phyloP scores from a whole-genome alignment of 352 stramenopile species.

The Phytophthora hybrid region DNA sequence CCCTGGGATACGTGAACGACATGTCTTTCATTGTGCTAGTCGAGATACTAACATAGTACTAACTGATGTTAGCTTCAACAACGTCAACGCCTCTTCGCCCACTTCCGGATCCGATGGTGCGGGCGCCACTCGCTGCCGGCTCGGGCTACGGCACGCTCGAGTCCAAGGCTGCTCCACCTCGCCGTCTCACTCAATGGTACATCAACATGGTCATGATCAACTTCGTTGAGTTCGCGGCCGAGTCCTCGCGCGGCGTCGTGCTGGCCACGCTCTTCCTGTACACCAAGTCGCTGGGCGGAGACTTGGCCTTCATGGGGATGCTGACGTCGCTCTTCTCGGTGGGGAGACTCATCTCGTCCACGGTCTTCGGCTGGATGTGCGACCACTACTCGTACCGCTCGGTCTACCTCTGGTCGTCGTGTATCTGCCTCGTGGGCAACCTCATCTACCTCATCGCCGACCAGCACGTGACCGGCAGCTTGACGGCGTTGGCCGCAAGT shows the following conservation, averaged over 20 bases:
- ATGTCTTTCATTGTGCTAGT: neutral
- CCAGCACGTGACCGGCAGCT: slow-evolving; percentile 59
- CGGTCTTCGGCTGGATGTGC: slow-evolving; percentile 82
- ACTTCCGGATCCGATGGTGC: neutral
- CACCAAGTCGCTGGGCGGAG: slow-evolving; percentile 74
- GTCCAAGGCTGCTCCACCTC: slow-evolving; percentile 31
- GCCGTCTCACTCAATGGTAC: slow-evolving; percentile 61
- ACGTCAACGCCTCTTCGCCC: neutral
- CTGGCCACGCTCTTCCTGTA: slow-evolving; percentile 85
- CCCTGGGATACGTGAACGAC: no score
- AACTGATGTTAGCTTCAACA: neutral
- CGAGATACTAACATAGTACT: neutral
- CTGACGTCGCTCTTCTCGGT: slow-evolving; percentile 82
- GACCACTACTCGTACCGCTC: slow-evolving; percentile 79
- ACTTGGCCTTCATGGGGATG: slow-evolving; percentile 76
- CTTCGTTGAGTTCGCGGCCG: slow-evolving; percentile 82
- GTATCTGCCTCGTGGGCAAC: slow-evolving; percentile 70
- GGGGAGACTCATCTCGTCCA: slow-evolving; percentile 76
- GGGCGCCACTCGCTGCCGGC: neutral
- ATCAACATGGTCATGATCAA: slow-evolving; percentile 79
- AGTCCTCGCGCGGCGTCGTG: slow-evolving; percentile 76
- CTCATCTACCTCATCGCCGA: slow-evolving; percentile 76
- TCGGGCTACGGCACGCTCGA: slow-evolving; percentile 34
- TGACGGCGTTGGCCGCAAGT: slow-evolving; percentile 56
- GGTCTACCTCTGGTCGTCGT: slow-evolving; percentile 76